phyloP scores from a whole-genome alignment of 345 rosid species.

The Jatropha curcas region DNA sequence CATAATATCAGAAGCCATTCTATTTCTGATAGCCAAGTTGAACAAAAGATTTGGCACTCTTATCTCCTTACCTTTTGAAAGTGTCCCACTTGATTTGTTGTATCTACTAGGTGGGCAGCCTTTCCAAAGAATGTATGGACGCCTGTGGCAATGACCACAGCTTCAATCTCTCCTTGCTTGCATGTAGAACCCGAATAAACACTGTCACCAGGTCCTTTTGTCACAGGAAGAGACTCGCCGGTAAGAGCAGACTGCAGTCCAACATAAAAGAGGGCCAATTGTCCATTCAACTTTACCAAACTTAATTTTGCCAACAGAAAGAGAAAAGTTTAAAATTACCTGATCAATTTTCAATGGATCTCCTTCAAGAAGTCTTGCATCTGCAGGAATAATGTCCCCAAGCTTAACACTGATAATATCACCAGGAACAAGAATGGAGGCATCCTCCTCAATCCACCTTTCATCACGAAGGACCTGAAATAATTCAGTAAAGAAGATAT shows the following conservation, averaged over 20 bases:
- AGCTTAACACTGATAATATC: constrained; percentile 68
- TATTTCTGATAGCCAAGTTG: not conserved
- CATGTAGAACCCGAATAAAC: constrained; percentile 90
- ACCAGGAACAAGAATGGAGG: constrained; percentile 67
- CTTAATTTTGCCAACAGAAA: not conserved
- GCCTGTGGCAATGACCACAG: constrained; percentile 86
- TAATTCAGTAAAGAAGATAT: not conserved
- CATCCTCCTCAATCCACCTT: constrained; percentile 63
- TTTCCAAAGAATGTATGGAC: constrained; percentile 91
- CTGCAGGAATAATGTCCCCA: constrained; percentile 73
- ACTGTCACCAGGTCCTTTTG: constrained; percentile 78
- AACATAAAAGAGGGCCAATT: not conserved
- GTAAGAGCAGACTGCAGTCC: constrained; percentile 65
- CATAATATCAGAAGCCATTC: not conserved
- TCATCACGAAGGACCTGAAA: constrained; percentile 60
- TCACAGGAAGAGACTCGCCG: constrained; percentile 90
- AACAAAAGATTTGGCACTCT: not conserved
- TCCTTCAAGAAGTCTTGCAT: constrained; percentile 69
- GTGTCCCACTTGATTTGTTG: constrained; percentile 90
- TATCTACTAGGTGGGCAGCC: constrained; percentile 90
- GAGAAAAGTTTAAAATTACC: constrained; percentile 32
- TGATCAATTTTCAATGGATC: constrained; percentile 72
- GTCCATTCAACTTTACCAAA: constrained; percentile 3
- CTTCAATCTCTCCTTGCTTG: constrained; percentile 93
- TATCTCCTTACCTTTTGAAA: constrained; percentile 57